Percentiles rank a stretch among this genome's conserved stretches.
Evolutionary conservation across 2,329 filamentous ascomycete genomes (phyloP).

Genomic region (Pestalotiopsis sp.): DNA sequence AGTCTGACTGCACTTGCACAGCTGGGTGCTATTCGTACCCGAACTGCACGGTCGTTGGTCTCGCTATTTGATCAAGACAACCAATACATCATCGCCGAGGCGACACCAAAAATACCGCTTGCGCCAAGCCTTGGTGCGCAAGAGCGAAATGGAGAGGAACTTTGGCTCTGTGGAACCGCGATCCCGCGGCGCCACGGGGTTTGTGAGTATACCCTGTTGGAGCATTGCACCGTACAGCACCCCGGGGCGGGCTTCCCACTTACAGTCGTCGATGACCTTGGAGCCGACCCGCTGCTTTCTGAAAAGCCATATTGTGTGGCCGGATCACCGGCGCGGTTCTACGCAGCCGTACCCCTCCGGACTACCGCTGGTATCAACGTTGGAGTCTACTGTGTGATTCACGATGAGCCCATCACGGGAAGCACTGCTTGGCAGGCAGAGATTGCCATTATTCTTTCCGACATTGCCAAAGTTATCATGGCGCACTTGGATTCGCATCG

Average conservation of each 20-base stretch:
- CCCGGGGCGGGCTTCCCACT: constrained; percentile 30
- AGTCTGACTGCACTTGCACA: constrained; percentile 53
- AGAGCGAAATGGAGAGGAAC: constrained; percentile 9
- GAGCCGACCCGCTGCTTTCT: constrained; percentile 30
- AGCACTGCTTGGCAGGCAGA: neutral
- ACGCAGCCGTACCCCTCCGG: constrained; percentile 20
- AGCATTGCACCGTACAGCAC: neutral
- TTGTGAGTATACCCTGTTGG: constrained; percentile 30
- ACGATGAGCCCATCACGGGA: constrained; percentile 9
- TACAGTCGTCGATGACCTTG: constrained; percentile 36
- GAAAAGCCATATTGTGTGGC: constrained; percentile 17
- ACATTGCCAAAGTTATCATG: constrained; percentile 19
- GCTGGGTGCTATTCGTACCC: constrained; percentile 46
- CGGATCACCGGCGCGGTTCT: constrained; percentile 20
- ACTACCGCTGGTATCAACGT: constrained; percentile 18
- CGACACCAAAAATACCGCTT: constrained; percentile 44
- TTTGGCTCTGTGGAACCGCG: constrained; percentile 32
- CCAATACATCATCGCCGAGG: constrained; percentile 57
- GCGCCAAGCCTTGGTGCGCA: constrained; percentile 6
- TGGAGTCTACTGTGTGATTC: constrained; percentile 20
- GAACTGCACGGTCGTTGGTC: constrained; percentile 44
- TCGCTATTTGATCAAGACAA: constrained; percentile 52
- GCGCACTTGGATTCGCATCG: constrained; percentile 18
- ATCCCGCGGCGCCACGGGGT: constrained; percentile 32
- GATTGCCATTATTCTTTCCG: constrained; percentile 14